Conservation (phyloP, 768 basidiomycete species). For the Lactarius akahatsu region DNA sequence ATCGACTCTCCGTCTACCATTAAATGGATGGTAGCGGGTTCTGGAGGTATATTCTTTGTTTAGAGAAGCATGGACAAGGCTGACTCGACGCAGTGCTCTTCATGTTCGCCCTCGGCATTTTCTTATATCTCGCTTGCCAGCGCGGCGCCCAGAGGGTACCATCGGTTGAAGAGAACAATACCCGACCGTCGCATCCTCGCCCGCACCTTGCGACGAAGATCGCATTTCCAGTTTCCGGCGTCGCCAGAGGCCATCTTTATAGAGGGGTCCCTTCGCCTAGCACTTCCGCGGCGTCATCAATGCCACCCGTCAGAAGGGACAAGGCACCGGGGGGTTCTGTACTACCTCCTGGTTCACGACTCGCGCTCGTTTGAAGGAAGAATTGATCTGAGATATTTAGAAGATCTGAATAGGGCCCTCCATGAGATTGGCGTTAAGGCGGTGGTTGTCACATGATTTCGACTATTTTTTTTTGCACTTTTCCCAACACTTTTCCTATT, state of each 20-base stretch:
- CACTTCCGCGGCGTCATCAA: background rate
- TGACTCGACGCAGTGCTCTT: slow-evolving; percentile 11
- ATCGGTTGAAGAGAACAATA: background rate
- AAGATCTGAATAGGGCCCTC: background rate
- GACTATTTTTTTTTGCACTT: background rate
- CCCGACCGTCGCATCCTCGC: background rate
- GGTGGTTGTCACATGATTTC: background rate
- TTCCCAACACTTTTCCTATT: background rate
- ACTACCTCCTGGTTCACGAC: background rate
- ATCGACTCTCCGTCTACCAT: background rate
- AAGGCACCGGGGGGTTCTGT: background rate
- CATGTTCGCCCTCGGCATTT: slow-evolving; percentile 1
- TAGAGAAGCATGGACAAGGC: background rate
- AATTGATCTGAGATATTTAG: background rate
- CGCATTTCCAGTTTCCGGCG: slow-evolving; percentile 9
- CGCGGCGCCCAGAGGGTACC: background rate
- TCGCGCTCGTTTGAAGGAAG: background rate
- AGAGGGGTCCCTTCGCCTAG: background rate
- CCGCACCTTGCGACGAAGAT: background rate
- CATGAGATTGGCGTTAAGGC: background rate
- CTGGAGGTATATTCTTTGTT: background rate
- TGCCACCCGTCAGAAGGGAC: background rate
- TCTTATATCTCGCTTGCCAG: background rate
- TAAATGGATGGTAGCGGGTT: slow-evolving; percentile 4
- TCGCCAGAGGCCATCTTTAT: background rate